These are phyloP conservation scores for Xylaria longipes DNA, from an alignment of 495 filamentous ascomycete genomes.

Conservation along the genomic window DNA sequence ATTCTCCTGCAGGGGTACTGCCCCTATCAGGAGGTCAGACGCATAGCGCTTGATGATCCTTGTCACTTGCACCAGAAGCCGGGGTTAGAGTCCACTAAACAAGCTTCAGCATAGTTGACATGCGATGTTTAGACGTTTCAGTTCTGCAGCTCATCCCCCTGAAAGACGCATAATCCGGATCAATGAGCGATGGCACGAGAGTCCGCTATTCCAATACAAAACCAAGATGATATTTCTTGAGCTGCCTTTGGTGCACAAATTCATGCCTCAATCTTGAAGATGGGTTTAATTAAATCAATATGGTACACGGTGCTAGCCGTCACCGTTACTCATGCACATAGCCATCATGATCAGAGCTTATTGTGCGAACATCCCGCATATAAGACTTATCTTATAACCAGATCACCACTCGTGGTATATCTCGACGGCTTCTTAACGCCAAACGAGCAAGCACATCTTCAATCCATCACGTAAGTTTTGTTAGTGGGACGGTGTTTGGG, in stretches of 20 bases:
- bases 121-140: conserved; percentile 35
- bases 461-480: conserved; percentile 47
- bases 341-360: conserved; percentile 25
- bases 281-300: conserved; percentile 34
- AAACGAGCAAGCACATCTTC: conserved; percentile 49
- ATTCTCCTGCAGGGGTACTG: conserved; percentile 12
- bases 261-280: not conserved
- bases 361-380: conserved; percentile 52
- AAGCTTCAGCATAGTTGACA: conserved; percentile 25
- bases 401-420: conserved; percentile 63
- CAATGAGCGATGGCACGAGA: not conserved
- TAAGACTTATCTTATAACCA: conserved; percentile 58
- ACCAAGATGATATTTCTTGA: not conserved
- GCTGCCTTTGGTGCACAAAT: not conserved
- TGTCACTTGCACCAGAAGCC: conserved; percentile 27
- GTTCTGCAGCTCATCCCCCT: conserved; percentile 30
- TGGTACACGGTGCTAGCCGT: conserved; percentile 32
- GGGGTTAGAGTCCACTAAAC: conserved; percentile 30
- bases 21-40: conserved; percentile 22
- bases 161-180: not conserved
- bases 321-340: conserved; percentile 29
- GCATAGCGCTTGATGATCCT: conserved; percentile 5
- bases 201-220: conserved; percentile 7
- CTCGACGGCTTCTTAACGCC: conserved; percentile 56
- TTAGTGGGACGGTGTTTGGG: too few relatives aligned